Percentiles rank a stretch among this genome's conserved stretches.
Evolutionary conservation across 306 rosid genomes (phyloP).

Genomic region (Cicer chorassanicum): DNA sequence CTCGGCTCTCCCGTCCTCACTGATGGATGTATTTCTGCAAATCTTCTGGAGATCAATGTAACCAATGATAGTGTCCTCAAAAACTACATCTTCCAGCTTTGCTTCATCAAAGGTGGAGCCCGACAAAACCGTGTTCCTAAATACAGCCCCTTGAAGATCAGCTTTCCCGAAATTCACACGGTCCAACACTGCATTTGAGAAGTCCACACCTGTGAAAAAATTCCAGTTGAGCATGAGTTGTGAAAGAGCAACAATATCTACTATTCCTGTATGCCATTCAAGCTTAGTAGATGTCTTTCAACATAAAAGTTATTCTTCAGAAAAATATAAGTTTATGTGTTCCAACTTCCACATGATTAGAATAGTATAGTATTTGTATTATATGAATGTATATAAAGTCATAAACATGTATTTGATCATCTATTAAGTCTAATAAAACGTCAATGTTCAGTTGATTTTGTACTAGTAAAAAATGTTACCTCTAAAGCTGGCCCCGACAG

Average conservation of each 20-base stretch:
- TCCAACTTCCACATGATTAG: neutral
- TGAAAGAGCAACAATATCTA: conserved; percentile 9
- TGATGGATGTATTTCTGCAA: conserved; percentile 68
- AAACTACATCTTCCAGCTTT: conserved; percentile 69
- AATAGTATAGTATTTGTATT: neutral
- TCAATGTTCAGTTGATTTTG: neutral
- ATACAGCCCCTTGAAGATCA: conserved; percentile 84
- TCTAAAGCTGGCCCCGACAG: conserved; percentile 87
- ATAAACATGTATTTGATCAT: conserved; percentile 33
- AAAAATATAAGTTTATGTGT: neutral
- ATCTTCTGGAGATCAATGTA: conserved; percentile 93
- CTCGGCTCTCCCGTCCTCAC: conserved; percentile 67
- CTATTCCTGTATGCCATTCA: neutral
- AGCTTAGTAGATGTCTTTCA: neutral
- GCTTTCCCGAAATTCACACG: conserved; percentile 92
- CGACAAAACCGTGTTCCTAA: conserved; percentile 76
- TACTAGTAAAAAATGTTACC: conserved; percentile 55
- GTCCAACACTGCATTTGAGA: conserved; percentile 90
- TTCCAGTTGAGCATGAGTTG: neutral
- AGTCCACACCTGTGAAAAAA: conserved; percentile 71
- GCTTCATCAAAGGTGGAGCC: conserved; percentile 90
- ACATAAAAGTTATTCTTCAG: neutral
- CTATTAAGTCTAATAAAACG: neutral
- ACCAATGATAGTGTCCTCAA: conserved; percentile 94
- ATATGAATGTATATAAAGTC: neutral